Evolutionary conservation across 805 yeast genomes (phyloP).

Genomic region (Millerago galiae): DNA sequence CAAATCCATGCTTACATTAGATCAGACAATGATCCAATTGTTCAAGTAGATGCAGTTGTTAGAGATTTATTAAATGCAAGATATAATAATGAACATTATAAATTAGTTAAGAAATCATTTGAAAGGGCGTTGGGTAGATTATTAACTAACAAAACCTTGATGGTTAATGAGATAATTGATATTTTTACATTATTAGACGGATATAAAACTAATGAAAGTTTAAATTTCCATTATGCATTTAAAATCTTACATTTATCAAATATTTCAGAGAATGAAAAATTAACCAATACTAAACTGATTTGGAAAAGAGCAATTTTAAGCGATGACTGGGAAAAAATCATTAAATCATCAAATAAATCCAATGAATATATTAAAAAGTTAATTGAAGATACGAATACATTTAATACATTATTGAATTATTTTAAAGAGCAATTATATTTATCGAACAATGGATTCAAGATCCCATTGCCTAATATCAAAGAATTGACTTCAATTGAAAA

Average conservation of each 20-base stretch:
- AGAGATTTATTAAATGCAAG: constrained; percentile 19
- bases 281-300: constrained; percentile 31
- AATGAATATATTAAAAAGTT: constrained; percentile 36
- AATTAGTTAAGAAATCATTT: constrained; percentile 20
- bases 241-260: constrained; percentile 38
- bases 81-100: constrained; percentile 10
- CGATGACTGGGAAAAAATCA: constrained; percentile 46
- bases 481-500: constrained; percentile 10
- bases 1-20: constrained; percentile 23
- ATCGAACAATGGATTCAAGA: constrained; percentile 15
- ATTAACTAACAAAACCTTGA: constrained; percentile 33
- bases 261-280: constrained; percentile 25
- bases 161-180: constrained; percentile 43
- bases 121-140: constrained; percentile 27
- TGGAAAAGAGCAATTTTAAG: constrained; percentile 55
- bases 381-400: constrained; percentile 38
- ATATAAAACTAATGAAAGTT: constrained; percentile 24
- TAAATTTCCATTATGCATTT: constrained; percentile 40
- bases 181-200: constrained; percentile 39
- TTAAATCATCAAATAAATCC: constrained; percentile 29
- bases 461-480: constrained; percentile 27
- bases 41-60: constrained; percentile 20
- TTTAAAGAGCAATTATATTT: constrained; percentile 29
- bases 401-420: constrained; percentile 34
- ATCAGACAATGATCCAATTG: constrained; percentile 25